Evolutionary conservation across 116 monocot species (phyloP), one percentile per base, ranked within the genome.

Genomic region (Iris pallida): DNA sequence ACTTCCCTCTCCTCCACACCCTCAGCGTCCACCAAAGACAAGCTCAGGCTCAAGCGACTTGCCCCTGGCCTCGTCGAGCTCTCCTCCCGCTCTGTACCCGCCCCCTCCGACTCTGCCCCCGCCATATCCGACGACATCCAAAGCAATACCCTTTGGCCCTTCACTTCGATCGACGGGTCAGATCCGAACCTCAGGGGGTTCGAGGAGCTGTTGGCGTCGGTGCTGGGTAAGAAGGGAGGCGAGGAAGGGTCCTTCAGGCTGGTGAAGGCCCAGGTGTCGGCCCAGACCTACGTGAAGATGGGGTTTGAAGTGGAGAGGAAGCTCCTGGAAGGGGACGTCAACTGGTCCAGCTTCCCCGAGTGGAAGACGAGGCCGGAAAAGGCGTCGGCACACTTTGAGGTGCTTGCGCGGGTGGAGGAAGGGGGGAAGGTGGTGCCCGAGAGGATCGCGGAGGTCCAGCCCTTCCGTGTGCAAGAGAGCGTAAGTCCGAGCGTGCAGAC

Each of bases 1-100:
- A 88, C 93, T 2, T 99, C 93, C 15, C 84, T 93, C 43, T 75
- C 90, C 6, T 85, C 89, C 5, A 76, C 90, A 9, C 79, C 89
- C 19, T 81, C 87, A 4, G 66, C 61, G 4, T 66, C 78, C 4
- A 47, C 77, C 5, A 77, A 77, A 9, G 62, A 84, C 60, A 81
- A 74, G 73, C 90, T 99, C 40, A 93, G 93, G 86, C 86, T 99
- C 66, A 99, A 90, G 59, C 93, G 86, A 53, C 86, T 99, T 6
- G 93, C 90, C 10, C 99, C 99, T 0, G 93, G 93, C 40, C 85
- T 86, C 2, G 86, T 99, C 5, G 86, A 99, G 71, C 88, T 99
- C 56, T 99, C 98, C 2, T 84, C 90, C 5, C 76, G 77, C 8
- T 52, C 85, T 7, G 61, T 71, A 5, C 74, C 81, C 44, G 82